These are phyloP conservation scores for Pelargonium australe DNA, from an alignment of 441 rosid species.

Conservation along the genomic window DNA sequence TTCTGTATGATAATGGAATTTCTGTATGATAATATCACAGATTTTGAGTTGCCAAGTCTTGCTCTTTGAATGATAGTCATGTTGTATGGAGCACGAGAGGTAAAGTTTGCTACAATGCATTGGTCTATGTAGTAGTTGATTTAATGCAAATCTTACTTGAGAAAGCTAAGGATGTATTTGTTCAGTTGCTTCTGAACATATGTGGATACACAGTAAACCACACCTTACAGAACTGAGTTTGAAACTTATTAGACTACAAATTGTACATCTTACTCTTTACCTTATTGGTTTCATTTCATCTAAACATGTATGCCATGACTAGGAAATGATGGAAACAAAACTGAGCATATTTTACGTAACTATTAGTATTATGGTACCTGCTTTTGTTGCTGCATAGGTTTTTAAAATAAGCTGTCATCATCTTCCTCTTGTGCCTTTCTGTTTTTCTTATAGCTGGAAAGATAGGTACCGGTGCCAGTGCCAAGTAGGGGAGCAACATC, in stretches of 20 bases:
- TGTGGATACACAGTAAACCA: neutral
- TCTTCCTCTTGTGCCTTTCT: constrained; percentile 21
- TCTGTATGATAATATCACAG: neutral
- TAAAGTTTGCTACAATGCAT: no score
- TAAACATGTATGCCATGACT: neutral
- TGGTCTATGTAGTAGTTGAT: no score
- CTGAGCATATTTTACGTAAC: neutral
- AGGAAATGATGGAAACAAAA: neutral
- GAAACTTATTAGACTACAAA: neutral
- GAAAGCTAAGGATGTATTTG: no score
- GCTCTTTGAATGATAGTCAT: no score
- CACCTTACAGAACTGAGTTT: no score
- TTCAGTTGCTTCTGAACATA: no score
- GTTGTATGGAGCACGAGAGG: no score
- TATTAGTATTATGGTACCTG: neutral
- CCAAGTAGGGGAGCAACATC: constrained; percentile 52
- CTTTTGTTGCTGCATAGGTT: neutral
- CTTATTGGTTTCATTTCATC: neutral
- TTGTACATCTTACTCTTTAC: neutral
- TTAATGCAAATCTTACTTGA: no score
- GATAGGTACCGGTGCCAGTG: constrained; percentile 22
- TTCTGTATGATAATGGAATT: neutral
- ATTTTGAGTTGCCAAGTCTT: no score
- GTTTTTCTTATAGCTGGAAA: constrained; percentile 42
- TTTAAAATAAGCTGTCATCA: constrained; percentile 16